Evolutionary conservation across 2,329 filamentous ascomycete genomes (phyloP).

Genomic region (Rutstroemia sp.): DNA sequence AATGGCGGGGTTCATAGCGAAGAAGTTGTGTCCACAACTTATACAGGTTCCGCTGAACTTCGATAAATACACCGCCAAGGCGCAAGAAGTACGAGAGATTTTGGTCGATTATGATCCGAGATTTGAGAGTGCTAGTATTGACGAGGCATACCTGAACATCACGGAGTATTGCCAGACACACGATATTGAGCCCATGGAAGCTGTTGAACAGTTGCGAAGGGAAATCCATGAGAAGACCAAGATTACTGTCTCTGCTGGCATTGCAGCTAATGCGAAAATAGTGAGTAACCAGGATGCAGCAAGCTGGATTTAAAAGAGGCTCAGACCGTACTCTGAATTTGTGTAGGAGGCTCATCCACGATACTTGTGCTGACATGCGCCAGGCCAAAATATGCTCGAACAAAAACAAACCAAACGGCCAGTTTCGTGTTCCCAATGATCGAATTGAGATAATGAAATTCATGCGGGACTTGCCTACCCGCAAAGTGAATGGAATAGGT

Average conservation of each 20-base stretch:
- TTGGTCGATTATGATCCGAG: slow-evolving; percentile 81
- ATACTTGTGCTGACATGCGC: neutral
- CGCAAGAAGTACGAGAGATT: slow-evolving; percentile 75
- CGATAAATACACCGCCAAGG: slow-evolving; percentile 84
- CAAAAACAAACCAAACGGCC: slow-evolving; percentile 92
- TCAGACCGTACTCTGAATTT: too few relatives aligned
- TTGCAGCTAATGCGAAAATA: slow-evolving; percentile 85
- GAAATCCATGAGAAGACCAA: slow-evolving; percentile 70
- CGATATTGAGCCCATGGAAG: slow-evolving; percentile 60
- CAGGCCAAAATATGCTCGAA: slow-evolving; percentile 89
- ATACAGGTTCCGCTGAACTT: slow-evolving; percentile 80
- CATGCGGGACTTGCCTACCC: slow-evolving; percentile 73
- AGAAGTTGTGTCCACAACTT: slow-evolving; percentile 83
- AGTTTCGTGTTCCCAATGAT: slow-evolving; percentile 69
- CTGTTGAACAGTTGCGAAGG: slow-evolving; percentile 67
- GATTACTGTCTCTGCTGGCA: slow-evolving; percentile 88
- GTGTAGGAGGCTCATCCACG: too few relatives aligned
- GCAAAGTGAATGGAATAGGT: slow-evolving; percentile 93
- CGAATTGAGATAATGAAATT: slow-evolving; percentile 72
- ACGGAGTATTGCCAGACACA: slow-evolving; percentile 75
- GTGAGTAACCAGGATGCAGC: neutral
- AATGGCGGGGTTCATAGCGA: slow-evolving; percentile 94
- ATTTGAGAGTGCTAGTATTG: slow-evolving; percentile 90
- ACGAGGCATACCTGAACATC: slow-evolving; percentile 94
- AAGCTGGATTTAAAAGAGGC: neutral